Evolutionary conservation across 2,329 filamentous ascomycete genomes (phyloP), one percentile per base, ranked within the genome.

Genomic region (Xylaria sp.): DNA sequence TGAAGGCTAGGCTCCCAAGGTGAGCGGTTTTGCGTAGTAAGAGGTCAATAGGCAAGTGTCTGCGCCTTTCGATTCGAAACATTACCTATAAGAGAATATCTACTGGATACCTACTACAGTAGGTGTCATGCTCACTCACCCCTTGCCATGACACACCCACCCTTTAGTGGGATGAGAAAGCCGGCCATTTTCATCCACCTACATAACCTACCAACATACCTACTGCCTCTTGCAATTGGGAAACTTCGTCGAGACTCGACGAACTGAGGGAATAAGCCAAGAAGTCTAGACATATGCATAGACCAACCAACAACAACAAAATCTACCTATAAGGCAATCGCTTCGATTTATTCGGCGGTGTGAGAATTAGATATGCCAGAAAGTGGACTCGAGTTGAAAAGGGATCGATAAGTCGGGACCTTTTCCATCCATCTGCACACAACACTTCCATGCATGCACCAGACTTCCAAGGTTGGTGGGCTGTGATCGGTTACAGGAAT

Each of bases 1-100:
- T 56, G 61, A 48, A 60, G 39, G 54, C 45, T n/a, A 30, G 45
- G 42, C 5, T 56, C 30, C 58, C 59, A 47, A 27, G 59, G 61
- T 45, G 55, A 57, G 50, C 61, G 56, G 39, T 27, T 34, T 58
- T 34, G 24, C n/a, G 32, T 57, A 45, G 55, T 45, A 42, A 57
- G 39, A 61, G n/a, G 45, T 34, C 42, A 47, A 32, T 53, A 53
- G 50, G 24, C 24, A 14, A 30, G 11, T 32, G 24, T 30, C 32
- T n/a, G 50, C 39, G 39, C 39, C 14, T 42, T 42, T 36, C 39
- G 47, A 24, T 42, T 36, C 39, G 47, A 24, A 24, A 12, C 47
- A n/a, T 50, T 50, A 24, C 47, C 21, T 36, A 36, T 36, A 36
- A 50, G 19, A 24, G 19, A 24, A 24, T 24, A 32, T 53, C 12